Evolutionary conservation across 75 land plant species (phyloP).

Genomic region (Pinus albicaulis): DNA sequence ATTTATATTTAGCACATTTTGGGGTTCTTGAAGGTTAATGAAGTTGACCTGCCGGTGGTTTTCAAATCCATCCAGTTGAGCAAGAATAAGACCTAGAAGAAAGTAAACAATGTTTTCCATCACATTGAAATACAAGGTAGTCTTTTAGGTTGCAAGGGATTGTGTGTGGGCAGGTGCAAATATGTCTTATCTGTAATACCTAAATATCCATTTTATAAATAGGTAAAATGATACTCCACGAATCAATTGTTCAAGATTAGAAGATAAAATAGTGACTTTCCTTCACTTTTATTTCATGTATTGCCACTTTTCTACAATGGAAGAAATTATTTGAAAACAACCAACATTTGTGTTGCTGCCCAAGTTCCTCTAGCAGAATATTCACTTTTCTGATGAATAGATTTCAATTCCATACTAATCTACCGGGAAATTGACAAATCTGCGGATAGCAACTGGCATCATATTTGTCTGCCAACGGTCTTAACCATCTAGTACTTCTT

Average conservation of each 20-base stretch:
- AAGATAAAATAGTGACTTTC: neutral
- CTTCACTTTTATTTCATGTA: neutral
- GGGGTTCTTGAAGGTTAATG: no score
- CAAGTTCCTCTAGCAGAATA: neutral
- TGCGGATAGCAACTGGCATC: neutral
- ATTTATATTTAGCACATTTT: no score
- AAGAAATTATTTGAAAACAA: neutral
- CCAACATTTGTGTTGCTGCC: neutral
- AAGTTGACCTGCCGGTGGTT: no score
- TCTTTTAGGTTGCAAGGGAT: no score
- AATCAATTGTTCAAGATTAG: neutral
- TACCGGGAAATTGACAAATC: neutral
- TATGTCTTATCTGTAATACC: neutral
- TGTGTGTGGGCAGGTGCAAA: no score
- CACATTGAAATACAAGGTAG: no score
- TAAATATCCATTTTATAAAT: neutral
- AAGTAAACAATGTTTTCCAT: no score
- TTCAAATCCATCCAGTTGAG: no score
- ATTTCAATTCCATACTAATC: neutral
- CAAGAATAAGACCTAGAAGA: no score
- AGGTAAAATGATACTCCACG: neutral
- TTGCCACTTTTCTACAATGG: neutral
- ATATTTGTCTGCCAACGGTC: neutral
- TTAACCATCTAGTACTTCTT: neutral
- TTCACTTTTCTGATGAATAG: neutral